Evolutionary conservation across 805 yeast species (phyloP).

Genomic region (Yarrowia yakushimensis): DNA sequence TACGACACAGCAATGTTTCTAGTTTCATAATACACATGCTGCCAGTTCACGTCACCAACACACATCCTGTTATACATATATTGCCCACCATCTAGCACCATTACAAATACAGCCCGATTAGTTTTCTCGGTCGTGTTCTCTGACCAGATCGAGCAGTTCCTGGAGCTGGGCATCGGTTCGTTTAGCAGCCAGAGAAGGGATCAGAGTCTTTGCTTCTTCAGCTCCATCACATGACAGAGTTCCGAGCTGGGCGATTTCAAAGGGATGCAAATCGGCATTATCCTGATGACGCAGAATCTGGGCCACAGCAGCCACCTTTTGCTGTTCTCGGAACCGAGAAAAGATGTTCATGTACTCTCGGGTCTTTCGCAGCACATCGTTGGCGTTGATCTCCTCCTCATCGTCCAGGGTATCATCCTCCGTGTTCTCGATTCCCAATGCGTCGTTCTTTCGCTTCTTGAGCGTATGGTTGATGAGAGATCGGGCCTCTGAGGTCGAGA

Average conservation of each 20-base stretch:
- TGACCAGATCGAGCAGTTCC: slow-evolving; percentile 59
- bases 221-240: slow-evolving; percentile 93
- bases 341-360: slow-evolving; percentile 80
- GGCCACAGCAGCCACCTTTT: slow-evolving; percentile 91
- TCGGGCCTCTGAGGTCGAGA: slow-evolving; percentile 87
- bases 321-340: slow-evolving; percentile 86
- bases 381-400: slow-evolving; percentile 39
- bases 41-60: too few species aligned
- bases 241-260: slow-evolving; percentile 89
- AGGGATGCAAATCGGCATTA: slow-evolving; percentile 80
- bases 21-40: too few species aligned
- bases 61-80: not conserved
- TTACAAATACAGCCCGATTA: not conserved
- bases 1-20: too few species aligned
- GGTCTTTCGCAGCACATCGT: slow-evolving; percentile 80
- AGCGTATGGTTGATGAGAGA: slow-evolving; percentile 86
- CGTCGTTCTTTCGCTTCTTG: slow-evolving; percentile 60
- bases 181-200: slow-evolving; percentile 80
- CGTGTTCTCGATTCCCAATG: slow-evolving; percentile 34
- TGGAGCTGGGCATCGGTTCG: slow-evolving; percentile 85
- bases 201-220: slow-evolving; percentile 91
- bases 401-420: slow-evolving; percentile 39
- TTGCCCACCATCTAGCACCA: not conserved
- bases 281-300: slow-evolving; percentile 72
- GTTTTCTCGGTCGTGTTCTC: slow-evolving; percentile 19